phyloP scores from a whole-genome alignment of 306 rosid species.

The Acacia acuminata region DNA sequence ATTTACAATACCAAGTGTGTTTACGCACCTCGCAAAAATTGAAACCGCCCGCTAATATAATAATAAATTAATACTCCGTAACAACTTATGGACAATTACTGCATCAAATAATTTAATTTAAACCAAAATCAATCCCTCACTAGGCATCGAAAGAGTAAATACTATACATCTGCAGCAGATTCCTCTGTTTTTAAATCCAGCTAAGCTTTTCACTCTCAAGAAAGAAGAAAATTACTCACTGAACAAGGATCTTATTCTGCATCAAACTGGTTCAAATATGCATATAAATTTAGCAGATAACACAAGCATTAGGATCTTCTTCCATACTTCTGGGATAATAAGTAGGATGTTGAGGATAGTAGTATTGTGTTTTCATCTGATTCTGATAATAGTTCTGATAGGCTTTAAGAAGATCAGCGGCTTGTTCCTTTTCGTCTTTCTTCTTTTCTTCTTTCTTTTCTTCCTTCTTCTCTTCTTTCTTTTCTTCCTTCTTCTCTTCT shows the following conservation, averaged over 20 bases:
- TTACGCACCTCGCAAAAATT: background rate
- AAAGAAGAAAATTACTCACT: background rate
- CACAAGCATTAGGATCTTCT: conserved; percentile 71
- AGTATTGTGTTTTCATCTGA: conserved; percentile 23
- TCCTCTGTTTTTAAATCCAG: background rate
- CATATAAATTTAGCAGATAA: conserved; percentile 47
- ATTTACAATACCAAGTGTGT: background rate
- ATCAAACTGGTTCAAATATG: background rate
- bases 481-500: conserved; percentile 34
- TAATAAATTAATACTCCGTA: background rate
- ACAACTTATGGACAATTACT: background rate
- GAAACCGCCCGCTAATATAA: background rate
- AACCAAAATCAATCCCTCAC: background rate
- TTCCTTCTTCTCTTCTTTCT: conserved; percentile 39
- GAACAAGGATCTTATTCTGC: background rate
- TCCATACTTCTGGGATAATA: conserved; percentile 39
- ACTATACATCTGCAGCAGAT: background rate
- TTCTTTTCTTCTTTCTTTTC: conserved; percentile 27
- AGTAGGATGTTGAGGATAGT: background rate
- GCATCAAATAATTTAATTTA: background rate
- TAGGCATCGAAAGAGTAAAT: background rate
- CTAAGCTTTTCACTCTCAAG: background rate
- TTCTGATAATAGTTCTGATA: background rate
- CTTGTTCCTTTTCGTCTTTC: conserved; percentile 39
- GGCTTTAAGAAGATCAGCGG: conserved; percentile 21